Percentiles rank a stretch among this genome's conserved stretches.
Conservation (phyloP, 1,284 basidiomycete genomes). For the Trametes sp. region DNA sequence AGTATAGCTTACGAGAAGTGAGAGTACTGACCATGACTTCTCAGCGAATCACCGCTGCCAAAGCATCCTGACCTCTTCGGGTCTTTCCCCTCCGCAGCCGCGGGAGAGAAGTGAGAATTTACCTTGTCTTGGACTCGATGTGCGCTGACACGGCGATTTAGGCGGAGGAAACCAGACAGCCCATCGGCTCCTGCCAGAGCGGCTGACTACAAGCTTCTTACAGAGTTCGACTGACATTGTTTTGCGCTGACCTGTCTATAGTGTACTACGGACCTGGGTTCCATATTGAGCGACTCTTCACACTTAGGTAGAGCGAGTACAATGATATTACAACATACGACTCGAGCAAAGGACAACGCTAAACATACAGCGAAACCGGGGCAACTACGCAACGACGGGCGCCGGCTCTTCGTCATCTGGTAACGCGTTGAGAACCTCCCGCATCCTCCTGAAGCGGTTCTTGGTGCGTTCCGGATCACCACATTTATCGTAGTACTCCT, state of each 20-base stretch:
- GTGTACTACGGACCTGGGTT: no score
- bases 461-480: conserved; percentile 72
- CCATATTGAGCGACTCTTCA: neutral
- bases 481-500: conserved; percentile 74
- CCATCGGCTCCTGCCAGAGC: conserved; percentile 77
- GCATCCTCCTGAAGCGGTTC: conserved; percentile 69
- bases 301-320: no score
- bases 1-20: neutral
- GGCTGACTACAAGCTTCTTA: conserved; percentile 68
- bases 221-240: conserved; percentile 44
- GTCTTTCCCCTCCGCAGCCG: conserved; percentile 96
- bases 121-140: neutral
- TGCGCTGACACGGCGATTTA: conserved; percentile 39
- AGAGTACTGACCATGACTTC: conserved; percentile 4
- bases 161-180: conserved; percentile 78
- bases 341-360: neutral
- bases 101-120: conserved; percentile 85
- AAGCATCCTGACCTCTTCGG: conserved; percentile 98
- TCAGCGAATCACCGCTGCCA: conserved; percentile 90
- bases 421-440: conserved; percentile 55
- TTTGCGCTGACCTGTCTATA: neutral
- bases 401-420: conserved; percentile 39
- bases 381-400: neutral
- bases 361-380: neutral
- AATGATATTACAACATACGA: conserved; percentile 25